Evolutionary conservation across 805 yeast genomes (phyloP), one percentile per base, ranked within the genome.

Genomic region (Myxozyma udenii): DNA sequence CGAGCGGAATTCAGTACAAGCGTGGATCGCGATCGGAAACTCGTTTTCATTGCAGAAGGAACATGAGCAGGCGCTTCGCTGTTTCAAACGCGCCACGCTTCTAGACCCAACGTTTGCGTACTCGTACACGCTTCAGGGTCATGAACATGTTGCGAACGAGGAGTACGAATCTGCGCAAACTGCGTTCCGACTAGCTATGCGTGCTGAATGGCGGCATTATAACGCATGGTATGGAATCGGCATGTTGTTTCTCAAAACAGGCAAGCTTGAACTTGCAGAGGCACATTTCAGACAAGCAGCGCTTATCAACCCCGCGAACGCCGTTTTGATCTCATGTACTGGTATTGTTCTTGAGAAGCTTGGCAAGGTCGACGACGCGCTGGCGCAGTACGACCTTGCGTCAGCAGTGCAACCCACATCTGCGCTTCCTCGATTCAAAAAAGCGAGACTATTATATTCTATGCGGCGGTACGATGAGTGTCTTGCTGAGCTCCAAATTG

Each of bases 151-250:
- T 30, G 78, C 91, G 1, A 87, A 80, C 62, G 98, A 95, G 70
- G 89, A 95, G 33, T 87, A 84, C 69, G 96, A 89, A 65, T 79
- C 82, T 64, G 97, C 98, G 0, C 77, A 85, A 55, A 87, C 84
- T 50, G 80, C 87, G 55, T 93, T 89, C 75, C 70, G 96, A 33
- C 74, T 76, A 56, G 95, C 96, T 2, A 74, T 93, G 41, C 71
- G 84, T 22, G 75, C 83, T 38, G 95, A 91, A 63, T 76, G 83
- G 42, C 75, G 89, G 51, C 96, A 88, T 66, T 93, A 90, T 68
- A 93, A 91, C 68, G 97, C 98, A 0, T 81, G 90, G 63, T 93
- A 93, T 64, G 98, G 98, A 24, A 78, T 93, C 50, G 98, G 98
- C 5, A 88, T 89, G 91, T 95, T 89, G 25, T 85, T 83, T 66